Conservation (phyloP, 495 filamentous ascomycete genomes). For the Aspergillus egyptiacus region DNA sequence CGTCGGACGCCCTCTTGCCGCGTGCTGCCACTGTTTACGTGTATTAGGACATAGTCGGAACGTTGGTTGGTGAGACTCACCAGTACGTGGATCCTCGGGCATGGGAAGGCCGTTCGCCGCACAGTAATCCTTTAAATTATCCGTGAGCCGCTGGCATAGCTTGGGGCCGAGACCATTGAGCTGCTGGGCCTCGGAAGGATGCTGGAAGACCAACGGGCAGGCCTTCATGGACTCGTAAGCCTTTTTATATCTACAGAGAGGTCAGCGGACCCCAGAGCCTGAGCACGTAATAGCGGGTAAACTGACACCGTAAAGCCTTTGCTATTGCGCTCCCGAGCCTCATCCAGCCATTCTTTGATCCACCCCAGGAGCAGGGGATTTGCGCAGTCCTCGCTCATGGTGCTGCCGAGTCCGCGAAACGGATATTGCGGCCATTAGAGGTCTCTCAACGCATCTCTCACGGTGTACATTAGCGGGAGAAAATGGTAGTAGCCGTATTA, state of each 20-base stretch:
- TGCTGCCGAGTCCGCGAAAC: neutral
- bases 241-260: conserved; percentile 56
- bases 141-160: conserved; percentile 63
- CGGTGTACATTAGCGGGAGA: neutral
- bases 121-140: conserved; percentile 62
- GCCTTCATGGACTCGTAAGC: conserved; percentile 77
- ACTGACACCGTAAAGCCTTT: conserved; percentile 59
- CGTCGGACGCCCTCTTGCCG: conserved; percentile 42
- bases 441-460: neutral
- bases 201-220: conserved; percentile 66
- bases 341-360: conserved; percentile 77
- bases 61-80: conserved; percentile 11
- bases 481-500: neutral
- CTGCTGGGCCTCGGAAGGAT: conserved; percentile 68
- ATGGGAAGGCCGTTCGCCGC: conserved; percentile 62
- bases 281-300: neutral
- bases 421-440: neutral
- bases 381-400: conserved; percentile 48
- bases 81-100: conserved; percentile 51
- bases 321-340: conserved; percentile 61
- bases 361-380: conserved; percentile 72
- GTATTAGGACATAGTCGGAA: conserved; percentile 5
- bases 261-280: conserved; percentile 7
- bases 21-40: conserved; percentile 8
- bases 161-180: conserved; percentile 68